Evolutionary conservation across 2,329 filamentous ascomycete species (phyloP).

Genomic region (Paracoccidioides lutzii): DNA sequence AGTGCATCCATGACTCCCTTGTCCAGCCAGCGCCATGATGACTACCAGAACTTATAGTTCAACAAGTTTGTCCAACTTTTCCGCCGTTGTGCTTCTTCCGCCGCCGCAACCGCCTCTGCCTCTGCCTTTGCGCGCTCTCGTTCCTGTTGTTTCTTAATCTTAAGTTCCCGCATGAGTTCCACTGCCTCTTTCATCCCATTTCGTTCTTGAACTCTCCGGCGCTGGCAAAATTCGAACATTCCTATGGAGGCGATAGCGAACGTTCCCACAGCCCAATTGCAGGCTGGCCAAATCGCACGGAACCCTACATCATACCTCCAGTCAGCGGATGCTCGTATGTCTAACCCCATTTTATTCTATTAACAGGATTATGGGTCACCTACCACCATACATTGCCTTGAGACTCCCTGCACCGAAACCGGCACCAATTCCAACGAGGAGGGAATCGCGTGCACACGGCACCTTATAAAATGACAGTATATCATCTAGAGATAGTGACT

Average conservation of each 20-base stretch:
- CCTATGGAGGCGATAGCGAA: constrained; percentile 58
- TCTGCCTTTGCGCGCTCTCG: constrained; percentile 29
- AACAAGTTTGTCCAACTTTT: constrained; percentile 33
- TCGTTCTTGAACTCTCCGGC: constrained; percentile 58
- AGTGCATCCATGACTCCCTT: neutral
- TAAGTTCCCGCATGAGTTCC: constrained; percentile 65
- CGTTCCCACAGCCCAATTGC: constrained; percentile 74
- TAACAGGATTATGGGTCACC: constrained; percentile 5
- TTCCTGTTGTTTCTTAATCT: constrained; percentile 48
- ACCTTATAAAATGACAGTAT: constrained; percentile 53
- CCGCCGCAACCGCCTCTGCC: constrained; percentile 23
- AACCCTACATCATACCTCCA: constrained; percentile 16
- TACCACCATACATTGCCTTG: constrained; percentile 64
- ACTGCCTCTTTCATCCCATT: constrained; percentile 75
- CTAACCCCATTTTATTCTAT: neutral
- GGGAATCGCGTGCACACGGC: constrained; percentile 71
- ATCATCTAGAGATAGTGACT: constrained; percentile 41
- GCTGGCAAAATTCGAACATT: constrained; percentile 76
- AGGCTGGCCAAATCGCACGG: constrained; percentile 52
- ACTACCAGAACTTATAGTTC: constrained; percentile 38
- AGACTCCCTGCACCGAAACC: constrained; percentile 65
- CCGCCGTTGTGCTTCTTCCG: constrained; percentile 28
- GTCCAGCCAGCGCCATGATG: neutral
- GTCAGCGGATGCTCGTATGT: neutral
- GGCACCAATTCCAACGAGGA: constrained; percentile 69